Evolutionary conservation across 2,329 filamentous ascomycete species (phyloP), one percentile per base, ranked within the genome.

Genomic region (Ambrosiella xylebori): DNA sequence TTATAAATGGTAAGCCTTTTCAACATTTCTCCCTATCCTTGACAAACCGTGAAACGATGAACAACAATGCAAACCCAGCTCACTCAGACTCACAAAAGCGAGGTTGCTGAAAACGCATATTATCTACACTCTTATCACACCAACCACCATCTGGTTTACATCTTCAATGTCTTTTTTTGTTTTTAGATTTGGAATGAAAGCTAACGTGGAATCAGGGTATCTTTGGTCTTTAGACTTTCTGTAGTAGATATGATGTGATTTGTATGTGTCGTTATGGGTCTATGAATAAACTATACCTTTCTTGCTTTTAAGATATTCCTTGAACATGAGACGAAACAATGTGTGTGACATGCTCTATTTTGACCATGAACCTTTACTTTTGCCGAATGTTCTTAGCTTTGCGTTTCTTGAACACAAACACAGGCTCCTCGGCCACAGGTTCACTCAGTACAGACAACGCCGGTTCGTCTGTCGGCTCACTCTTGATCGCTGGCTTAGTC

Each of bases 371-470:
- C 36, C 19, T 45, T 41, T 57, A 82, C 66, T 78, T 82, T 63
- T 82, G 77, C 17, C 81, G 76, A 40, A 82, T 74, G 55, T 76
- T 78, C 72, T 82, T 85, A 12, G 80, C 74, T 66, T 88, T 91
- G 57, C 86, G 74, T 71, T 89, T 90, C 71, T 90, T 91, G 70
- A 91, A 93, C 2, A 88, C 73, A 72, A 59, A 37, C 17, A 54
- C 49, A 1, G 58, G 2, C 77, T 74, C 9, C 73, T 65, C 2
- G 67, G 56, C 19, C 62, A 64, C 13, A 13, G n/a, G 37, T 62
- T 15, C 41, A 61, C 13, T 62, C 15, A 35, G 41, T 44, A 11
- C 40, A 17, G 41, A 47, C 7, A 56, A 27, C 9, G 52, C 17
- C 7, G 38, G 5, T 19, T 59, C 52, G 19, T 13, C 35, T 35